These are phyloP conservation scores for Naematelia aurantialba DNA, from an alignment of 768 basidiomycete species.

Conservation along the genomic window DNA sequence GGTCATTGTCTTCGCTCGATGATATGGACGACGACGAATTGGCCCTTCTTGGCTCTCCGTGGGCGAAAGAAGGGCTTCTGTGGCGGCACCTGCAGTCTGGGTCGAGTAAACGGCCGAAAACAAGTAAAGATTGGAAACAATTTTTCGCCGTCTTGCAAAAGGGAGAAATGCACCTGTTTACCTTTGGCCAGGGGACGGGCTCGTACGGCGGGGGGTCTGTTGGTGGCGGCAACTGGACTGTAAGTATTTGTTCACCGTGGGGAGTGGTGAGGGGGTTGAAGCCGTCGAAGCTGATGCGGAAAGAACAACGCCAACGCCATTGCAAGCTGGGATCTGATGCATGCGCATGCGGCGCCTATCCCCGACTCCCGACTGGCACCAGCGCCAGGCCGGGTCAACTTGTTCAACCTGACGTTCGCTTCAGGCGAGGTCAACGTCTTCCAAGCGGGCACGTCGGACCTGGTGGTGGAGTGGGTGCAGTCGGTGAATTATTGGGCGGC, in stretches of 20 bases:
- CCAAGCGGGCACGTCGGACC: constrained; percentile 96
- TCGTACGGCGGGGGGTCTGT: constrained; percentile 58
- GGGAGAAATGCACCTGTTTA: constrained; percentile 93
- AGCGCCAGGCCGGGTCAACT: constrained; percentile 83
- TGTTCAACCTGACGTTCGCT: constrained; percentile 87
- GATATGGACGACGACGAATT: constrained; percentile 87
- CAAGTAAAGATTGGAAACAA: constrained; percentile 86
- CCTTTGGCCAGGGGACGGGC: constrained; percentile 61
- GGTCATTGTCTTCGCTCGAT: constrained; percentile 26
- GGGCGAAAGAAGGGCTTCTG: constrained; percentile 98
- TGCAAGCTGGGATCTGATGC: constrained; percentile 77
- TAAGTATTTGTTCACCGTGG: constrained; percentile 54
- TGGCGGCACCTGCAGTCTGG: constrained; percentile 95
- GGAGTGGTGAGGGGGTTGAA: neutral
- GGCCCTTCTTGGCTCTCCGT: constrained; percentile 89
- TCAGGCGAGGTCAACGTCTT: constrained; percentile 93
- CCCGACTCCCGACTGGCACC: constrained; percentile 79
- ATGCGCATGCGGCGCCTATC: constrained; percentile 79
- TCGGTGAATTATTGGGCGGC: constrained; percentile 99
- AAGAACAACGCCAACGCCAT: constrained; percentile 72
- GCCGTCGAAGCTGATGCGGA: constrained; percentile 6
- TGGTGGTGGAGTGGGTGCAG: constrained; percentile 98
- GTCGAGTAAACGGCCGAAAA: constrained; percentile 71
- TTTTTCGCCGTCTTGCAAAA: constrained; percentile 94
- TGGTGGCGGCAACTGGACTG: constrained; percentile 98